Base-by-base conservation (phyloP, 1,284 basidiomycete species). In the Somion occarium region DNA sequence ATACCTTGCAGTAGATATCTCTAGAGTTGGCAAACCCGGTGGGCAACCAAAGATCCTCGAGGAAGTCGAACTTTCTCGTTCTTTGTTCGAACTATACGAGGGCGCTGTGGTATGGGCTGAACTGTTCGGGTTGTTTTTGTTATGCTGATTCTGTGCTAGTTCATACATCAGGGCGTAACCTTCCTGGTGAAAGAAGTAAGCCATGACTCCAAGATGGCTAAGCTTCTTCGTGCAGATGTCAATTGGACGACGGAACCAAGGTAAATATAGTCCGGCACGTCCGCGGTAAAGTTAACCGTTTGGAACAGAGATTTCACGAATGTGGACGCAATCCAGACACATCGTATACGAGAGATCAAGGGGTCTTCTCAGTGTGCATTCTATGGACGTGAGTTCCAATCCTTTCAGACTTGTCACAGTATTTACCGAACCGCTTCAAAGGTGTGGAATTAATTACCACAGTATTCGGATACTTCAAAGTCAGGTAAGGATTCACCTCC, bases 11-110 rank as follows among this genome's bases (percentile, higher is more conserved):
- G 75, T 94, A 11, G 87, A 93, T 59, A 64, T 89, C 39, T 81
- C 77, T 1, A 73, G 69, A 37, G 55, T 71, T 0, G 65, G 69
- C 49, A 57, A 70, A 55, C 53, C 65, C 49, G 61, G 68, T 49
- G 71, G 73, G 4, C 63, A 56, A 0, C 73, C 77, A 2, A 73
- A 69, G 41, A 74, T 92, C 22, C 64, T 96, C 23, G 93, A 96
- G 69, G 91, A 95, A 63, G 75, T 94, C n/a, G 93, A 96, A 67
- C 67, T 86, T 34, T 91, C 89, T 23, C 73, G 93, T 23, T 91
- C 91, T 0, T 73, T 94, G 54, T 95, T 94, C 56, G 92, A 95
- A 66, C 73, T 91, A 23, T 86, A 89, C 59, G 83, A 89, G 67
- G 87, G 86, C n/a, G 85, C 79, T 9, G 80, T 89, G 58, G 86